phyloP scores from a whole-genome alignment of 2,329 filamentous ascomycete species.

The Cladosporium sp. region DNA sequence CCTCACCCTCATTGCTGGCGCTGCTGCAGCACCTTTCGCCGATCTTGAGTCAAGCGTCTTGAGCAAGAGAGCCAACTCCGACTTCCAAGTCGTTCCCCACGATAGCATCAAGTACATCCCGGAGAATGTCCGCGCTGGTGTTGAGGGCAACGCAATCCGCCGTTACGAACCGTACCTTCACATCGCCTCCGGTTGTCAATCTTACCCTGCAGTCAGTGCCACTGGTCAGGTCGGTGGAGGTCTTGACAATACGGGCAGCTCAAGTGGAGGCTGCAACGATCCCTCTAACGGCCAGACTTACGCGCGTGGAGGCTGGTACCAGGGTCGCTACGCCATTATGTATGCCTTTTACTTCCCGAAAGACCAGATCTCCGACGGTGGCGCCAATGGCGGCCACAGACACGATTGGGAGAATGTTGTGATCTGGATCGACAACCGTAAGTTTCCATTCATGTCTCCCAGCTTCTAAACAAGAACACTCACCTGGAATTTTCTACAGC shows the following conservation, averaged over 20 bases:
- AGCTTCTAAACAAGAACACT: not conserved
- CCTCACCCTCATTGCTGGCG: not conserved
- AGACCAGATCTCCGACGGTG: constrained; percentile 6
- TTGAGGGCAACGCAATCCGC: constrained; percentile 1
- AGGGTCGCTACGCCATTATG: constrained; percentile 11
- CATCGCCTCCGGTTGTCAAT: constrained; percentile 7
- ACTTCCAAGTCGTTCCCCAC: not conserved
- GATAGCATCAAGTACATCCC: constrained; percentile 2
- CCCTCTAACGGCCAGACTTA: constrained; percentile 6
- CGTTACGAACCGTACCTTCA: constrained; percentile 6
- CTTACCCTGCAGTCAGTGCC: constrained; percentile 4
- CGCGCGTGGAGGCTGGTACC: not conserved
- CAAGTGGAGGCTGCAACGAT: constrained; percentile 8
- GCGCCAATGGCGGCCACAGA: constrained; percentile 5
- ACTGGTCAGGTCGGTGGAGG: constrained; percentile 5
- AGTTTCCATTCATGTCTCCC: not conserved
- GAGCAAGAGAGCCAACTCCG: not conserved
- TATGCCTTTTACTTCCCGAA: constrained; percentile 7
- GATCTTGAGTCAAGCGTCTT: not conserved
- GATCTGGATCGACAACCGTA: constrained; percentile 7
- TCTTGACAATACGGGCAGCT: constrained; percentile 1
- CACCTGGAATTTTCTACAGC: not conserved
- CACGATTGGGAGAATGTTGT: constrained; percentile 11
- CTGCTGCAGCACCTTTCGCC: not conserved
- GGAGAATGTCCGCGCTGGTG: not conserved